Conservation (phyloP, 352 stramenopile species). For the Phytopythium sindhum region DNA sequence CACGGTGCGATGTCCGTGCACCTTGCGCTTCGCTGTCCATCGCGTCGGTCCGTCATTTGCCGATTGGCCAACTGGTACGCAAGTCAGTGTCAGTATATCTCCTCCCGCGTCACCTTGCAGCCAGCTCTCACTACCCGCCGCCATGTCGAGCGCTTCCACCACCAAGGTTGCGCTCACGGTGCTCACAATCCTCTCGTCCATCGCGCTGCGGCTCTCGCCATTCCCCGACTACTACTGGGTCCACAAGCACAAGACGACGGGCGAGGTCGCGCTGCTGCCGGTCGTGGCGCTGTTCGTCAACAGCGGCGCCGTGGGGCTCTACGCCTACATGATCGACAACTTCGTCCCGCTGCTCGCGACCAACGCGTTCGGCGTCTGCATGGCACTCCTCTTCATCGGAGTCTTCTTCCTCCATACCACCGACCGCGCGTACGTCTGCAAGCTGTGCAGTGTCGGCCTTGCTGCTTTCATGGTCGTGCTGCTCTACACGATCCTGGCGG, state of each 20-base stretch:
- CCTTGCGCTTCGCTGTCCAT: not conserved
- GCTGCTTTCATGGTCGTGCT: constrained; percentile 7
- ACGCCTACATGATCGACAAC: constrained; percentile 27
- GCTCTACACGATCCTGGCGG: constrained; percentile 7
- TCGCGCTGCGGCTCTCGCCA: constrained; percentile 29
- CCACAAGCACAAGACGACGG: constrained; percentile 16
- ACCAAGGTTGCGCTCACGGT: constrained; percentile 2
- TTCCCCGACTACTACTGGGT: constrained; percentile 33
- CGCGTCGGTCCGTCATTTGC: not conserved
- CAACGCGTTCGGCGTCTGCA: constrained; percentile 25
- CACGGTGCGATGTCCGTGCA: not conserved
- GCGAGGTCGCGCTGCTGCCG: constrained; percentile 23
- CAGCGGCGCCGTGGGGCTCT: constrained; percentile 23
- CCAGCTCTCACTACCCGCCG: no score
- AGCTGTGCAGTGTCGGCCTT: not conserved
- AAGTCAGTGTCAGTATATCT: not conserved
- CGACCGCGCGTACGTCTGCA: constrained; percentile 18
- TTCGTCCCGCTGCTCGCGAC: constrained; percentile 29
- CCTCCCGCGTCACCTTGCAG: not conserved
- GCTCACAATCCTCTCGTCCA: constrained; percentile 28
- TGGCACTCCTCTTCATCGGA: constrained; percentile 31
- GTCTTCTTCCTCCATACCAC: constrained; percentile 35
- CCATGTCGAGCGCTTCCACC: not conserved
- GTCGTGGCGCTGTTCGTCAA: constrained; percentile 22
- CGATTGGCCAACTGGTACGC: not conserved